These are phyloP conservation scores for Rosa multiflora DNA, from an alignment of 306 rosid species.

Conservation along the genomic window DNA sequence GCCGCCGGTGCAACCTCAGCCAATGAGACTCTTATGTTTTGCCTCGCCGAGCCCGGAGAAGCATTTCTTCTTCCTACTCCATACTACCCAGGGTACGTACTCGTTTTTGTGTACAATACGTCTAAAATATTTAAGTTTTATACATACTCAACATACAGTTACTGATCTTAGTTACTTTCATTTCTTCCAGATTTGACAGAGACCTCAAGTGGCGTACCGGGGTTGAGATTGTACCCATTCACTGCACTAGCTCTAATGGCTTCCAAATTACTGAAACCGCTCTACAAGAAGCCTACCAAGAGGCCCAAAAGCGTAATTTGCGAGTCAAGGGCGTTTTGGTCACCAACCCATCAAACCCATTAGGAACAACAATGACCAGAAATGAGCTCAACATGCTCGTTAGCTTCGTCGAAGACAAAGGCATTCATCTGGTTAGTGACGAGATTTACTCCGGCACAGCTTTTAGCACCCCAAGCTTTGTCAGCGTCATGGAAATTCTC, in stretches of 20 bases:
- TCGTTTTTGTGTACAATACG: neutral
- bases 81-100: constrained; percentile 76
- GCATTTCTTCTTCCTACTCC: constrained; percentile 90
- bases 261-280: constrained; percentile 71
- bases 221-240: constrained; percentile 76
- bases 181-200: constrained; percentile 65
- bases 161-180: constrained; percentile 28
- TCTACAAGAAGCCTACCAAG: constrained; percentile 50
- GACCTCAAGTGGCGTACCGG: constrained; percentile 87
- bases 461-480: constrained; percentile 56
- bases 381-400: constrained; percentile 56
- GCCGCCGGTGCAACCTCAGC: constrained; percentile 87
- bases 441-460: constrained; percentile 89
- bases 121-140: neutral
- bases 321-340: constrained; percentile 78
- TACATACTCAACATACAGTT: neutral
- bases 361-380: constrained; percentile 63
- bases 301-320: constrained; percentile 52
- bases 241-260: constrained; percentile 71
- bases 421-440: constrained; percentile 77
- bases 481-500: constrained; percentile 69
- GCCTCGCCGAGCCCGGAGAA: constrained; percentile 69
- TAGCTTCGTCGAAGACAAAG: constrained; percentile 50
- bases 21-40: constrained; percentile 82
- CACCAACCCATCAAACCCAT: constrained; percentile 86